phyloP scores from a whole-genome alignment of 2,329 filamentous ascomycete genomes.

The Zopfia rhizophila region DNA sequence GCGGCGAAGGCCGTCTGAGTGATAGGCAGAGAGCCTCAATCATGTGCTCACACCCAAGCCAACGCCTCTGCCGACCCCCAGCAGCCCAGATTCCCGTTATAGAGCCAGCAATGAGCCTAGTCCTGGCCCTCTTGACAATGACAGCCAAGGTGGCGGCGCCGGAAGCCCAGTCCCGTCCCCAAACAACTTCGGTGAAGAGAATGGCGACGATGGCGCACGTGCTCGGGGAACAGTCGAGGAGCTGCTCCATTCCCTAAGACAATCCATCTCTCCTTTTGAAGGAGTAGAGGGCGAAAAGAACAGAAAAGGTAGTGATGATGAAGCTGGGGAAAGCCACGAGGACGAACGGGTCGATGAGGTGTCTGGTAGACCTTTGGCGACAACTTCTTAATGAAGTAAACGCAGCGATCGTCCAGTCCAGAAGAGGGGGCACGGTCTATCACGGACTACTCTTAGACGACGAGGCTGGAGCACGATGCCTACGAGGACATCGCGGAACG shows the following conservation, averaged over 20 bases:
- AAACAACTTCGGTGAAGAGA: slow-evolving; percentile 7
- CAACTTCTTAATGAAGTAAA: not conserved
- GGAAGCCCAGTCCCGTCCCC: slow-evolving; percentile 1
- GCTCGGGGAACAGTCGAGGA: slow-evolving; percentile 7
- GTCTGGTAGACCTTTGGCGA: not conserved
- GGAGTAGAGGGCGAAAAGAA: slow-evolving; percentile 13
- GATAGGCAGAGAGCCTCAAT: too few species aligned
- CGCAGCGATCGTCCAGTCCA: not conserved
- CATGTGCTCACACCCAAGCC: not conserved
- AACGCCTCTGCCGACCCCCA: not conserved
- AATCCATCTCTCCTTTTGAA: slow-evolving; percentile 16
- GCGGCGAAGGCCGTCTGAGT: slow-evolving; percentile 1
- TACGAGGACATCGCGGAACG: slow-evolving; percentile 5
- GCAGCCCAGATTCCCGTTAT: slow-evolving; percentile 1
- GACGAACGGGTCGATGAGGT: slow-evolving; percentile 4
- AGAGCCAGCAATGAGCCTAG: slow-evolving; percentile 5
- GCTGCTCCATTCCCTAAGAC: slow-evolving; percentile 11
- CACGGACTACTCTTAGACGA: not conserved
- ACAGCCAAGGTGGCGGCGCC: slow-evolving; percentile 3
- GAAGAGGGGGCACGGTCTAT: slow-evolving; percentile 1
- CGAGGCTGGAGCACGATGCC: slow-evolving; percentile 14
- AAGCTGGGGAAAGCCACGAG: slow-evolving; percentile 12
- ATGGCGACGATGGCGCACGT: slow-evolving; percentile 8
- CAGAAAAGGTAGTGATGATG: slow-evolving; percentile 9
- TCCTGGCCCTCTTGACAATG: slow-evolving; percentile 5